Conservation (phyloP, 176 grass and related monocot species). For the Avena atlantica region DNA sequence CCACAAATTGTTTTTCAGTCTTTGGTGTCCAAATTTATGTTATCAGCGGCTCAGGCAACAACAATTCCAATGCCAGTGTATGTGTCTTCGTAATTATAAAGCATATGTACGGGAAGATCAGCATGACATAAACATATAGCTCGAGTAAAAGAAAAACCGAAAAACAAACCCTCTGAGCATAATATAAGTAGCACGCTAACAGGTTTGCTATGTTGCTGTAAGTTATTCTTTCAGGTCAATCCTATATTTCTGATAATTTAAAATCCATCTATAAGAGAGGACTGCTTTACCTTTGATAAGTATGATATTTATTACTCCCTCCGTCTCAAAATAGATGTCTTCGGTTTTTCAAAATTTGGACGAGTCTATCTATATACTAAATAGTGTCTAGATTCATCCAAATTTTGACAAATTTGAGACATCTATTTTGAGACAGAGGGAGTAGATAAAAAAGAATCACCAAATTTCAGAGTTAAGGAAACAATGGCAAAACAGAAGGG, state of each 20-base stretch:
- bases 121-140: background rate
- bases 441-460: background rate
- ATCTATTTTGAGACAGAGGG: too few relatives aligned
- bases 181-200: background rate
- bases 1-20: background rate
- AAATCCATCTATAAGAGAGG: slow-evolving; percentile 14
- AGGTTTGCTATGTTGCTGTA: background rate
- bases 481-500: slow-evolving; percentile 24
- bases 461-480: slow-evolving; percentile 4
- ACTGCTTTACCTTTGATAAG: background rate
- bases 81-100: background rate
- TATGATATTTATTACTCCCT: background rate
- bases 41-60: background rate
- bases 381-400: too few relatives aligned
- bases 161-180: background rate
- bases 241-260: background rate
- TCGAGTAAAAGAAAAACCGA: background rate
- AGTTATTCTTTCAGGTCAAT: background rate
- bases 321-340: too few relatives aligned
- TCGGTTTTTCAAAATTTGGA: too few relatives aligned
- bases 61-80: background rate
- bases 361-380: too few relatives aligned
- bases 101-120: background rate
- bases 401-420: too few relatives aligned
- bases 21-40: background rate